Percentiles rank a stretch among this genome's conserved stretches.
phyloP scores from a whole-genome alignment of 2,329 filamentous ascomycete species.

The Ceratocystis ficicola region DNA sequence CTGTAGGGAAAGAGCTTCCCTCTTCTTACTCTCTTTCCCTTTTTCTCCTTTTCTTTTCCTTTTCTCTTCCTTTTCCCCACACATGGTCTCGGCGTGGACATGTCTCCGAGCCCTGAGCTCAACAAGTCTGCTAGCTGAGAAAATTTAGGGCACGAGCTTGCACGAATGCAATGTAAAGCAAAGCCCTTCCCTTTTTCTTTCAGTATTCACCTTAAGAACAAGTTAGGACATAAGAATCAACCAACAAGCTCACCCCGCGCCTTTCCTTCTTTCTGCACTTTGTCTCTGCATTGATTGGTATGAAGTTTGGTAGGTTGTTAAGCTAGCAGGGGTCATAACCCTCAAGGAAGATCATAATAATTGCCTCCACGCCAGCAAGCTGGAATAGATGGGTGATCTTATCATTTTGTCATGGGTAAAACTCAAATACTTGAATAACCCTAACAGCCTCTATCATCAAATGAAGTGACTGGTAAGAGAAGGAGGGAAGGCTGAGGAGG shows the following conservation, averaged over 20 bases:
- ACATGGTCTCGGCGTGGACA: neutral
- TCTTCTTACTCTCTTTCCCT: neutral
- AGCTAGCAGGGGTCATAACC: neutral
- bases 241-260: neutral
- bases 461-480: neutral
- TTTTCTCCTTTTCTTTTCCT: neutral
- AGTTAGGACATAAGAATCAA: neutral
- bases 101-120: neutral
- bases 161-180: neutral
- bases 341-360: neutral
- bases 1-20: neutral
- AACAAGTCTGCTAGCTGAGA: neutral
- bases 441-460: neutral
- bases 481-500: neutral
- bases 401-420: conserved; percentile 7
- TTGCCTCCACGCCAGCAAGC: neutral
- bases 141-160: neutral
- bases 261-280: neutral
- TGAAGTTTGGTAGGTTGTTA: neutral
- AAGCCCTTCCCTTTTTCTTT: neutral
- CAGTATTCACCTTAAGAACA: neutral
- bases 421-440: conserved; percentile 7
- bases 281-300: neutral
- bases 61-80: too few species aligned
- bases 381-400: neutral